Percentiles rank a stretch among this genome's conserved stretches.
These are phyloP conservation scores for Sarcomyxa edulis DNA, from an alignment of 768 basidiomycete species.

Conservation along the genomic window DNA sequence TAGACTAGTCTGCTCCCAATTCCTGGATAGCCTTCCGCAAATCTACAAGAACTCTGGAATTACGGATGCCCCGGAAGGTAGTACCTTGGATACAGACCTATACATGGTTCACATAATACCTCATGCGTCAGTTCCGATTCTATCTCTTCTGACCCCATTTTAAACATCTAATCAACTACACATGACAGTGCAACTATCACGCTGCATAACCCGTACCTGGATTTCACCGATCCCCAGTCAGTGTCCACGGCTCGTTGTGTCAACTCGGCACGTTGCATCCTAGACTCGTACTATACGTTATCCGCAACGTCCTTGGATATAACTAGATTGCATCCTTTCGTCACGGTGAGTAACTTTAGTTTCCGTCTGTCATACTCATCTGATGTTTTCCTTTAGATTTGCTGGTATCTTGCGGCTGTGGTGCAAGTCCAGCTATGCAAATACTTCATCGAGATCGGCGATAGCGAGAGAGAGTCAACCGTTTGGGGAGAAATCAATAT, in stretches of 20 bases:
- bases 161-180: too few species aligned
- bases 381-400: constrained; percentile 48
- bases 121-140: constrained; percentile 83
- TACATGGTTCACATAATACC: constrained; percentile 86
- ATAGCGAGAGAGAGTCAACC: constrained; percentile 64
- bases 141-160: constrained; percentile 9
- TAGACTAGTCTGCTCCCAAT: constrained; percentile 57
- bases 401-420: constrained; percentile 88
- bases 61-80: constrained; percentile 51
- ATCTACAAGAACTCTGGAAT: constrained; percentile 61
- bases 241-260: constrained; percentile 70
- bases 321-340: constrained; percentile 75
- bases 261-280: constrained; percentile 67
- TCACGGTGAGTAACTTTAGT: constrained; percentile 47
- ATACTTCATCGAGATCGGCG: constrained; percentile 79
- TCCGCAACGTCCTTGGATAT: constrained; percentile 82
- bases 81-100: constrained; percentile 71
- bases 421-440: constrained; percentile 85
- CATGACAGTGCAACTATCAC: constrained; percentile 74
- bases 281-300: constrained; percentile 70
- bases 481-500: constrained; percentile 89
- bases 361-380: constrained; percentile 1
- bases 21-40: constrained; percentile 67
- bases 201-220: constrained; percentile 78
- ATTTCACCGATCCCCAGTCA: constrained; percentile 62